Percentiles rank a stretch among this genome's conserved stretches.
phyloP scores from a whole-genome alignment of 768 basidiomycete genomes.

The Auricularia heimuer region DNA sequence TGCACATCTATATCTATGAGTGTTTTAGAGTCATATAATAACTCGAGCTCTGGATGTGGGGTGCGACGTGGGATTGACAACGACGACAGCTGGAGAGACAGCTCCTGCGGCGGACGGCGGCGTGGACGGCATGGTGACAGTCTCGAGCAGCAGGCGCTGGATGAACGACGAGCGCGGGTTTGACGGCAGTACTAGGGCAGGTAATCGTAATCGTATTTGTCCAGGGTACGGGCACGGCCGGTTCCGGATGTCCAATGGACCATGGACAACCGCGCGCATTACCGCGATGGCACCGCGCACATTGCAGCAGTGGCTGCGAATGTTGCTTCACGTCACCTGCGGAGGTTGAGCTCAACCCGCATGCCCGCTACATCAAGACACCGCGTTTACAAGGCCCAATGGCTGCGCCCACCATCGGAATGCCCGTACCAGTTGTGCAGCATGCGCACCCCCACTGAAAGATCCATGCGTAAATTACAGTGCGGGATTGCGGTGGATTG shows the following conservation, averaged over 20 bases:
- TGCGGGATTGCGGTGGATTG: too few species aligned
- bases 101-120: conserved; percentile 2
- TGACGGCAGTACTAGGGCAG: not conserved
- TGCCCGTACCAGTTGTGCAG: too few species aligned
- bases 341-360: not conserved
- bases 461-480: too few species aligned
- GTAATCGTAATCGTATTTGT: not conserved
- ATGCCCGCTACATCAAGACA: too few species aligned
- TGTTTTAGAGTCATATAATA: too few species aligned
- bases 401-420: too few species aligned
- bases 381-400: too few species aligned
- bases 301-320: not conserved
- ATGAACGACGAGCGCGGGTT: conserved; percentile 44
- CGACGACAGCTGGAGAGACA: conserved; percentile 31
- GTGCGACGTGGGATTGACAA: conserved; percentile 69
- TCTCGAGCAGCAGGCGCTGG: conserved; percentile 61
- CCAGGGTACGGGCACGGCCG: not conserved
- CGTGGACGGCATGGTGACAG: conserved; percentile 16
- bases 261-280: not conserved
- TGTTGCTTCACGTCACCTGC: not conserved
- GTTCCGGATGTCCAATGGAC: not conserved
- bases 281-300: not conserved
- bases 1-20: too few species aligned
- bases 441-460: too few species aligned
- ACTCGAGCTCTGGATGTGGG: conserved; percentile 32